Base-by-base conservation (phyloP, 2,329 filamentous ascomycete genomes). In the Botryotinia convoluta region DNA sequence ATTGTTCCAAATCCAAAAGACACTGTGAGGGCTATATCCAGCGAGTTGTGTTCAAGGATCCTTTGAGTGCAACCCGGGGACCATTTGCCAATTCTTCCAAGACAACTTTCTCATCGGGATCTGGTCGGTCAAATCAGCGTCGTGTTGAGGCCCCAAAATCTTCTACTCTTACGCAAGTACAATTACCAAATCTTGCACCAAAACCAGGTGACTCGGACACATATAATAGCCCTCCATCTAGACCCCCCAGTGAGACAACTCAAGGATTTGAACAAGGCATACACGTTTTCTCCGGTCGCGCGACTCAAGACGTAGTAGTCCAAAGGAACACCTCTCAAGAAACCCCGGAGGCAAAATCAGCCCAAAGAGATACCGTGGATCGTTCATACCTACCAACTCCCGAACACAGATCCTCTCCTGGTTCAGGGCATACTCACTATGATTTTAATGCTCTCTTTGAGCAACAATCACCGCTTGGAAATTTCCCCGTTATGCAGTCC, bases 1-100 rank as follows among this genome's bases (percentile, higher is more conserved):
- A 97, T 80, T 97, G 93, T 83, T 90, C 92, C 84, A 96, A 95
- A 80, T 95, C 93, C 29, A 95, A 95, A 82, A 88, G 93, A 22
- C 86, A 90, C 77, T 97, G 93, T 81, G 93, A 96, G 82, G 93
- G 93, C 71, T 96, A 96, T 81, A 94, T 90, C 77, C 92, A 93
- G 81, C 89, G 92, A 64, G 90, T 96, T 71, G 86, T 94, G 74
- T 96, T 95, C 86, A 95, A 94, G 81, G 88, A 93, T 69, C 91
- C 90, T 8, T 83, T 91, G 73, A 88, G 89, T 70, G 85, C 88
- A 54, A 89, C 86, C 75, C 84, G 88, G 44, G 74, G 72, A 20
- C 68, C 76, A 37, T 77, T 84, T 85, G 77, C 82, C 81, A 78
- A 83, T 83, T 63, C 72, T 35, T 72, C 74, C 18, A 72, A 76